These are phyloP conservation scores for Sicyos edulis DNA, from an alignment of 306 rosid species.

Conservation along the genomic window DNA sequence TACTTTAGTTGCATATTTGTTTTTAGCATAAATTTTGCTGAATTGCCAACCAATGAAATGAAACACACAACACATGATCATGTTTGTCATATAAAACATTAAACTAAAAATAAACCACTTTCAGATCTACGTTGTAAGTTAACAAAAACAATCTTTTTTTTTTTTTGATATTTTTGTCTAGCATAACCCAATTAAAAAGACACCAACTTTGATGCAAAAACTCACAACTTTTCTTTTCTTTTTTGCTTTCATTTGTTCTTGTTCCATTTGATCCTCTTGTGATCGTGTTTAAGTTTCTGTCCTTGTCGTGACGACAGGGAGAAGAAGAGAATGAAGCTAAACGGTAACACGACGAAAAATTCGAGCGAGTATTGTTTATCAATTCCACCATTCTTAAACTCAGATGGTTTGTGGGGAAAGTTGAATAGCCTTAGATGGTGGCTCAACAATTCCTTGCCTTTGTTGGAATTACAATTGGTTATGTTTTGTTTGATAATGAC, in stretches of 20 bases:
- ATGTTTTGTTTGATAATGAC: slow-evolving; percentile 33
- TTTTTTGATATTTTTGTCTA: neutral
- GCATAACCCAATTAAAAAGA: neutral
- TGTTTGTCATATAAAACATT: too few relatives aligned
- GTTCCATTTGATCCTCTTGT: neutral
- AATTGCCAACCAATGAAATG: neutral
- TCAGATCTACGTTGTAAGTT: too few relatives aligned
- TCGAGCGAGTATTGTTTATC: neutral
- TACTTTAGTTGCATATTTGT: too few relatives aligned
- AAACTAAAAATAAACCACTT: too few relatives aligned
- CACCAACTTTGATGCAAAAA: neutral
- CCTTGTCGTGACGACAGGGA: neutral
- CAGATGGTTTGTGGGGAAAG: slow-evolving; percentile 7
- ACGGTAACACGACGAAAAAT: neutral
- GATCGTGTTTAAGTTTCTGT: too few relatives aligned
- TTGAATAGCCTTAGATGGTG: neutral
- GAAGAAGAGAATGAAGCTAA: neutral
- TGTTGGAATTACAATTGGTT: slow-evolving; percentile 46
- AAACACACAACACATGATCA: neutral
- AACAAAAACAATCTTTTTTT: neutral
- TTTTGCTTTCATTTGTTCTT: neutral
- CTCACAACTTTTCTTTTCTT: too few relatives aligned
- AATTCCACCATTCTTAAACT: neutral
- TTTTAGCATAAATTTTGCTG: neutral
- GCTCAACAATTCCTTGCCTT: slow-evolving; percentile 23